These are phyloP conservation scores for Xylariaceae sp. DNA, from an alignment of 2,329 filamentous ascomycete genomes.

Conservation along the genomic window DNA sequence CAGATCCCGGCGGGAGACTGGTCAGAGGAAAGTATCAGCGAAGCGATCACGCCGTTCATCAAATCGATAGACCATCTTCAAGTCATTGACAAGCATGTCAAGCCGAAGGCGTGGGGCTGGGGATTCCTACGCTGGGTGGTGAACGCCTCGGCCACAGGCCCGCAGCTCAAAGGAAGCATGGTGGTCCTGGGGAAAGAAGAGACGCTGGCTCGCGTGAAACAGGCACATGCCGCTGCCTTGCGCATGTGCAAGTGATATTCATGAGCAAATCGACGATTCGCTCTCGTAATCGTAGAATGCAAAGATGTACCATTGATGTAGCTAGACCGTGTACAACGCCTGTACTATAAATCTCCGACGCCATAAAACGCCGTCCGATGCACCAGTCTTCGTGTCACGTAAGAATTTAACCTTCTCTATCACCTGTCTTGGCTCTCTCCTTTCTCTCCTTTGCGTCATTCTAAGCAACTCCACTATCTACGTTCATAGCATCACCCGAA, in stretches of 20 bases:
- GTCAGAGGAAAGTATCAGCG: conserved; percentile 18
- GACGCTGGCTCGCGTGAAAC: conserved; percentile 21
- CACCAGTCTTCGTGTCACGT: conserved; percentile 23
- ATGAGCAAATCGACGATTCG: too few species aligned
- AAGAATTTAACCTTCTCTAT: conserved; percentile 1
- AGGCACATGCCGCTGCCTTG: conserved; percentile 18
- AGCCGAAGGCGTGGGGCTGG: conserved; percentile 18
- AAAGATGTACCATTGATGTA: conserved; percentile 15
- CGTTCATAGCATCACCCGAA: too few species aligned
- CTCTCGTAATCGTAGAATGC: background rate
- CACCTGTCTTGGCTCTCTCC: too few species aligned
- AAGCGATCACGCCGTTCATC: conserved; percentile 16
- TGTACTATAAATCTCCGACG: conserved; percentile 17
- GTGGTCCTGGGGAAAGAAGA: conserved; percentile 25
- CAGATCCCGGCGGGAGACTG: conserved; percentile 17
- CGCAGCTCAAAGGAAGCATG: conserved; percentile 22
- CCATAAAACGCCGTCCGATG: conserved; percentile 30
- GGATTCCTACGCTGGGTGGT: conserved; percentile 29
- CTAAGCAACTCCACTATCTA: too few species aligned
- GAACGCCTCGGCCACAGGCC: conserved; percentile 20
- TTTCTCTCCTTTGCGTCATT: too few species aligned
- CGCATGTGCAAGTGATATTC: conserved; percentile 1
- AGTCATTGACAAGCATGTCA: too few species aligned
- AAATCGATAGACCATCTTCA: conserved; percentile 15
- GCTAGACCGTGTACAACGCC: conserved; percentile 12